phyloP scores from a whole-genome alignment of 2,329 filamentous ascomycete species.

The Colletotrichum caudatum region DNA sequence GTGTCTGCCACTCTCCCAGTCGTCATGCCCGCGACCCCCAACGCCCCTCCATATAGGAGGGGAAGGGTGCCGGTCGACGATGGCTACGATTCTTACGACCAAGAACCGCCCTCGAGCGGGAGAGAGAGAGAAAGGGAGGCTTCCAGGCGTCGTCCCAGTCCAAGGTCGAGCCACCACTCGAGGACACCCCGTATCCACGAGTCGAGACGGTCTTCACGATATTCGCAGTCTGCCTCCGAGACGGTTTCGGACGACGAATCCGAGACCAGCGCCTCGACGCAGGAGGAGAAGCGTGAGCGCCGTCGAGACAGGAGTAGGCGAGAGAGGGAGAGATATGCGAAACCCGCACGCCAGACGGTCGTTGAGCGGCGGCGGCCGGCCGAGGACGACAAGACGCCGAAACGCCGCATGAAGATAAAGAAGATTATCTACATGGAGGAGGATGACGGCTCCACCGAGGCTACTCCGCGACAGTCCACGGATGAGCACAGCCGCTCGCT shows the following conservation, averaged over 20 bases:
- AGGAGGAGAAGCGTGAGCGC: slow-evolving; percentile 47
- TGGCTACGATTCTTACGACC: slow-evolving; percentile 22
- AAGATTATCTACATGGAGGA: slow-evolving; percentile 37
- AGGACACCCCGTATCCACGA: slow-evolving; percentile 47
- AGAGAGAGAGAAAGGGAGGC: slow-evolving; percentile 45
- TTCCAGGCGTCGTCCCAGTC: slow-evolving; percentile 49
- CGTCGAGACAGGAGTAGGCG: slow-evolving; percentile 30
- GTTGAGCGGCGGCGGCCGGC: slow-evolving; percentile 42
- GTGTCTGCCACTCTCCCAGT: slow-evolving; percentile 32
- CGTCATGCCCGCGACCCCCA: slow-evolving; percentile 37
- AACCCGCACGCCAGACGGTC: slow-evolving; percentile 14
- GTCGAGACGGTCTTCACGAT: slow-evolving; percentile 52
- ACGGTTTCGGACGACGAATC: slow-evolving; percentile 56
- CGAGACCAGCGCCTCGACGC: slow-evolving; percentile 52
- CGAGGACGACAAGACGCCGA: slow-evolving; percentile 29
- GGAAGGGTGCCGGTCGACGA: slow-evolving; percentile 32
- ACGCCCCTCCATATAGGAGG: slow-evolving; percentile 31
- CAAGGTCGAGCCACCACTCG: slow-evolving; percentile 54
- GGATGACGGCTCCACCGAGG: slow-evolving; percentile 30
- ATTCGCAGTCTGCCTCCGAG: slow-evolving; percentile 46
- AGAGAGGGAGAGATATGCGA: slow-evolving; percentile 19
- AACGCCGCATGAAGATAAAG: slow-evolving; percentile 30
- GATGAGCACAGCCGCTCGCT: slow-evolving; percentile 33
- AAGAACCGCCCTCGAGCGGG: slow-evolving; percentile 42
- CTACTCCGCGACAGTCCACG: slow-evolving; percentile 19